Conservation (phyloP, 192 early-diverging fungal genomes). For the Coemansia sp. region DNA sequence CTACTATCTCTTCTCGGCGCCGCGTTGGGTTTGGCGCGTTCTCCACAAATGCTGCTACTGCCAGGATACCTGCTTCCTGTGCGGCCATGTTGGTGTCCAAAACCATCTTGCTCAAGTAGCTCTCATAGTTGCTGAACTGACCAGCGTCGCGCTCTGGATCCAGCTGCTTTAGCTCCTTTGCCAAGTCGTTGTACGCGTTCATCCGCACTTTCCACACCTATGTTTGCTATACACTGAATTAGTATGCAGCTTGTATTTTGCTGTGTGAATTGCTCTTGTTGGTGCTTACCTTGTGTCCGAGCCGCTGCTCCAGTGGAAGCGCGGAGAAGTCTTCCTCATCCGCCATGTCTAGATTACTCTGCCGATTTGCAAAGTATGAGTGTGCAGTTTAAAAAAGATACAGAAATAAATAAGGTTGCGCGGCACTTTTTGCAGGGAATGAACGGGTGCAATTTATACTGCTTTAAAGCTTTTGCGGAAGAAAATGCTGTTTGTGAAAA, state of each 20-base stretch:
- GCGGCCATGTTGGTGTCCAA: slow-evolving; percentile 88
- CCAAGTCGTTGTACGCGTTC: slow-evolving; percentile 78
- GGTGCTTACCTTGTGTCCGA: slow-evolving; percentile 75
- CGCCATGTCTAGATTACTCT: slow-evolving; percentile 26
- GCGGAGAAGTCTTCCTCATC: slow-evolving; percentile 76
- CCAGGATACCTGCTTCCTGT: slow-evolving; percentile 78
- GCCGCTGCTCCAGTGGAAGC: slow-evolving; percentile 74
- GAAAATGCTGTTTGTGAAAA: no score
- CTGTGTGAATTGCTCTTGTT: no score
- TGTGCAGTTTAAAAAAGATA: neutral
- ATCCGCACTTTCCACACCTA: slow-evolving; percentile 94
- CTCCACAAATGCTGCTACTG: slow-evolving; percentile 74
- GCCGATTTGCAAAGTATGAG: neutral
- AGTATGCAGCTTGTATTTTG: neutral
- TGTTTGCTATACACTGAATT: neutral
- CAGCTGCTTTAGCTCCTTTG: slow-evolving; percentile 65
- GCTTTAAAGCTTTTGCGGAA: neutral
- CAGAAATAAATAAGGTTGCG: neutral
- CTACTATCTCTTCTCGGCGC: slow-evolving; percentile 66
- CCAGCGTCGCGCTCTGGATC: slow-evolving; percentile 59
- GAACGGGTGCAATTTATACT: neutral
- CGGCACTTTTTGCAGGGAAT: neutral
- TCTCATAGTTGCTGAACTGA: slow-evolving; percentile 71
- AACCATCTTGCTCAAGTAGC: slow-evolving; percentile 76
- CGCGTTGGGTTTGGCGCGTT: slow-evolving; percentile 77